Evolutionary conservation across 108 stramenopile species (phyloP).

Genomic region (Stephanodiscus minutulus): DNA sequence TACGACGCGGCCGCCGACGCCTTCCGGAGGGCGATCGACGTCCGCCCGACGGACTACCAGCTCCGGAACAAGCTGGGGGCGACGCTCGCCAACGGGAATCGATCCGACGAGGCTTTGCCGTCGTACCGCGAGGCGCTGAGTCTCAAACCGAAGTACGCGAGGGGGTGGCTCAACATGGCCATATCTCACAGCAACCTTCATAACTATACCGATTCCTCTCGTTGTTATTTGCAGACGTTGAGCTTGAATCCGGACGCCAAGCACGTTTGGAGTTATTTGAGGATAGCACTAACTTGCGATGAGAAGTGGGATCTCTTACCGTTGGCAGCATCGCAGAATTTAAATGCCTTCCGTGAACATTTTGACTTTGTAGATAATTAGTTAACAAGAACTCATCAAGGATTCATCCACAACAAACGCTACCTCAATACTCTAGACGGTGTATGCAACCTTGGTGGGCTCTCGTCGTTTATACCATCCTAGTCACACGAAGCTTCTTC

Average conservation of each 20-base stretch:
- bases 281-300: constrained; percentile 87
- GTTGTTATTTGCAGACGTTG: constrained; percentile 93
- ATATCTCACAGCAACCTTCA: constrained; percentile 91
- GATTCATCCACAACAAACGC: too few species aligned
- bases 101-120: constrained; percentile 84
- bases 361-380: constrained; percentile 78
- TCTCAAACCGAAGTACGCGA: constrained; percentile 91
- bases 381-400: background rate
- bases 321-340: constrained; percentile 73
- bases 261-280: constrained; percentile 96
- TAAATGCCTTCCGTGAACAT: constrained; percentile 72
- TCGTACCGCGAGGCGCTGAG: constrained; percentile 80
- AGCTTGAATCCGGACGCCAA: constrained; percentile 87
- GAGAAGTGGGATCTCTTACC: constrained; percentile 93
- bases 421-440: too few species aligned
- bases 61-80: constrained; percentile 95
- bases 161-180: constrained; percentile 97
- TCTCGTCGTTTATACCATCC: too few species aligned
- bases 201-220: constrained; percentile 85
- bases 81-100: constrained; percentile 93
- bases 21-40: constrained; percentile 74
- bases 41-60: constrained; percentile 80
- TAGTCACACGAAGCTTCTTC: too few species aligned
- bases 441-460: too few species aligned
- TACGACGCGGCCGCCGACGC: constrained; percentile 81